Evolutionary conservation across 768 basidiomycete genomes (phyloP).

Genomic region (Kwoniella shandongensis): DNA sequence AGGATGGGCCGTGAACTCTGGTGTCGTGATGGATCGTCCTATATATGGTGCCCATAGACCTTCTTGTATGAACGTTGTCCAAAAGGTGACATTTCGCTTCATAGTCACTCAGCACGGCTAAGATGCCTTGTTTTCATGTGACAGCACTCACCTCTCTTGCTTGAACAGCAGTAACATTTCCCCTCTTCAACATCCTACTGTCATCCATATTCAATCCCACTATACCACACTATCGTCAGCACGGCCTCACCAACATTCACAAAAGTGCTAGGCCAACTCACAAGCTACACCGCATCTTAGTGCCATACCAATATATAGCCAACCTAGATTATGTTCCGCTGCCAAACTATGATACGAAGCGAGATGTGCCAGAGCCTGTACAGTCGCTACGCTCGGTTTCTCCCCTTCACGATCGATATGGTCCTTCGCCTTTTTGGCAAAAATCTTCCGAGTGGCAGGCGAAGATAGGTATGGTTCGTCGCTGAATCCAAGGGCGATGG

Average conservation of each 20-base stretch:
- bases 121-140: not conserved
- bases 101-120: no score
- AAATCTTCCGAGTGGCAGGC: conserved; percentile 47
- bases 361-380: conserved; percentile 56
- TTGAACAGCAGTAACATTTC: conserved; percentile 34
- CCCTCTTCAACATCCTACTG: conserved; percentile 28
- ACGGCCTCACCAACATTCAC: no score
- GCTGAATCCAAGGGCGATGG: conserved; percentile 55
- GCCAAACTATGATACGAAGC: conserved; percentile 55
- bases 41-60: conserved; percentile 45
- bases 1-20: conserved; percentile 34
- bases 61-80: conserved; percentile 46
- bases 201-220: conserved; percentile 48
- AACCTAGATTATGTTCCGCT: conserved; percentile 57
- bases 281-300: conserved; percentile 35
- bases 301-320: conserved; percentile 57
- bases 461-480: conserved; percentile 54
- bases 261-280: no score
- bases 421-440: conserved; percentile 55
- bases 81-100: conserved; percentile 42
- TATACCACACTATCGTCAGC: conserved; percentile 16
- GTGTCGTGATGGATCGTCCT: conserved; percentile 35
- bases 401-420: conserved; percentile 56
- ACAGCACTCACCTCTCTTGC: conserved; percentile 33
- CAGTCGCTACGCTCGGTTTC: conserved; percentile 56